A percentile compares a stretch with the other conserved stretches of the same genome.
phyloP scores from a whole-genome alignment of 176 grass and related monocot species.

The Rhynchospora pubera region DNA sequence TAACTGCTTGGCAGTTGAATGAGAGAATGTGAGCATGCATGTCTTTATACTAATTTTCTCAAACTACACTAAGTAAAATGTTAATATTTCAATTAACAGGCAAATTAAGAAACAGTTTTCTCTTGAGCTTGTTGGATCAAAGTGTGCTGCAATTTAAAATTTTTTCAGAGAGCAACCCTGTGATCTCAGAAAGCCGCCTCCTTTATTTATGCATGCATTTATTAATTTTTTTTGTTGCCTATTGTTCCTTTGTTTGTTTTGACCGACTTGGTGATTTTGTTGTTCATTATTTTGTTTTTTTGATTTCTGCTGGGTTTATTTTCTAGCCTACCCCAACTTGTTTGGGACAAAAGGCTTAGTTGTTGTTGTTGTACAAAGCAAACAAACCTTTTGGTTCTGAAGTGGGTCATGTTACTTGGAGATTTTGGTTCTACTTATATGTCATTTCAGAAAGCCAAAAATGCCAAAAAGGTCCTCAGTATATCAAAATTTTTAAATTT shows the following conservation, averaged over 20 bases:
- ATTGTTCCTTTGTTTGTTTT: not conserved
- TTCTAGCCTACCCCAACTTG: too few species aligned
- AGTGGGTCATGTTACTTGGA: not conserved
- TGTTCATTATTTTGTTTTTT: not conserved
- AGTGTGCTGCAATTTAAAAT: not conserved
- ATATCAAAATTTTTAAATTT: not conserved
- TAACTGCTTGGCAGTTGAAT: slow-evolving; percentile 93
- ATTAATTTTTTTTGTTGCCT: not conserved
- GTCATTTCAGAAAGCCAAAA: not conserved
- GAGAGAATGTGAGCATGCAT: slow-evolving; percentile 25
- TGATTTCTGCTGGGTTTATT: too few species aligned
- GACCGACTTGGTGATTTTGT: not conserved
- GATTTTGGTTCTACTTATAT: not conserved
- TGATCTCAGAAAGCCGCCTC: not conserved
- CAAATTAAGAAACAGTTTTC: not conserved
- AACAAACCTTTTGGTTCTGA: not conserved
- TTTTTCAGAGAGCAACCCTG: not conserved
- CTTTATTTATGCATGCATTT: not conserved
- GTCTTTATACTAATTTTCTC: not conserved
- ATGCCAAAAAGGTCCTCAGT: not conserved
- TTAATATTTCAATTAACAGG: not conserved
- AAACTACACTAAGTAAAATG: not conserved
- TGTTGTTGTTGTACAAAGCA: not conserved
- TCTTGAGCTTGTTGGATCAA: not conserved
- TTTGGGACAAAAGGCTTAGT: too few species aligned